A percentile compares a stretch with the other conserved stretches of the same genome.
These are phyloP conservation scores for Scheffersomyces segobiensis DNA, from an alignment of 1,139 yeast species.

Conservation along the genomic window DNA sequence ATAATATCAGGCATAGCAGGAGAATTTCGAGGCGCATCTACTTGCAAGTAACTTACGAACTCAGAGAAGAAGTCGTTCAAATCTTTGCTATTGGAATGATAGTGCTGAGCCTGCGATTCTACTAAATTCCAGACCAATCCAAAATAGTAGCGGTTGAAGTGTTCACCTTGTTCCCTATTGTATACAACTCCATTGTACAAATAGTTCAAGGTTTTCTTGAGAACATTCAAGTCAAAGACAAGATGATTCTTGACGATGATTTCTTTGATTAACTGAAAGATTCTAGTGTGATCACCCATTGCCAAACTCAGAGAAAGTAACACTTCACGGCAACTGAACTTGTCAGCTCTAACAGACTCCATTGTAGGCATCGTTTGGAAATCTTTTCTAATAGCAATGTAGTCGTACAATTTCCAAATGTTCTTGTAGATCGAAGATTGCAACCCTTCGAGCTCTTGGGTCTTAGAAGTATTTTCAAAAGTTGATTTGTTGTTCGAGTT, in stretches of 20 bases:
- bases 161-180: constrained; percentile 18
- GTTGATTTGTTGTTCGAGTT: background rate
- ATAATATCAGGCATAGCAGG: constrained; percentile 6
- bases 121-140: constrained; percentile 35
- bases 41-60: constrained; percentile 22
- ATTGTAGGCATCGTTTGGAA: constrained; percentile 20
- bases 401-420: constrained; percentile 38
- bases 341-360: constrained; percentile 2
- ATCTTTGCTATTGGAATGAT: constrained; percentile 16
- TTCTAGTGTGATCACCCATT: constrained; percentile 36
- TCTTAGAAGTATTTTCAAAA: constrained; percentile 1
- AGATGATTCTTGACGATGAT: constrained; percentile 34
- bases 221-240: constrained; percentile 28
- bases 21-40: constrained; percentile 5
- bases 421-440: constrained; percentile 12
- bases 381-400: constrained; percentile 40
- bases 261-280: constrained; percentile 41
- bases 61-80: constrained; percentile 38
- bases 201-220: constrained; percentile 34
- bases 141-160: constrained; percentile 30
- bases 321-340: constrained; percentile 26
- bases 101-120: constrained; percentile 35
- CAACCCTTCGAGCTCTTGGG: background rate
- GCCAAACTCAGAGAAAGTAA: constrained; percentile 35
- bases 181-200: constrained; percentile 31